These are phyloP conservation scores for Mortierella claussenii DNA, from an alignment of 192 early-diverging fungal species.

Conservation along the genomic window DNA sequence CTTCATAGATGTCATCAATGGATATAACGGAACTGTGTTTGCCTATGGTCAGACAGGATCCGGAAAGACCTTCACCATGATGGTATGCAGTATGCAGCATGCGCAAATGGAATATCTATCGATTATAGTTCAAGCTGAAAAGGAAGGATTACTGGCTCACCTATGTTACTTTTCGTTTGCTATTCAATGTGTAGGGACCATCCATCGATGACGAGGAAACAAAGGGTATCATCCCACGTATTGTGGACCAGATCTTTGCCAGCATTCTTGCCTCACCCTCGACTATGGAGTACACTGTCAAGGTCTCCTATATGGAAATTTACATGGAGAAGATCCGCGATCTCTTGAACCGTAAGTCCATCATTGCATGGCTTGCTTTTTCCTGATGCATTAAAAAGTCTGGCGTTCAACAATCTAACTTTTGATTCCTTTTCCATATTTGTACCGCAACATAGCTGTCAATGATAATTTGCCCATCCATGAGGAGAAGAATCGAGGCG, in stretches of 20 bases:
- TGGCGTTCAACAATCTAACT: neutral
- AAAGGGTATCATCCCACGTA: slow-evolving; percentile 97
- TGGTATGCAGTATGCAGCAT: slow-evolving; percentile 58
- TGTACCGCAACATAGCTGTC: slow-evolving; percentile 65
- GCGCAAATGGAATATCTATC: neutral
- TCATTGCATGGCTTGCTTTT: neutral
- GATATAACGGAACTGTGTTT: slow-evolving; percentile 99
- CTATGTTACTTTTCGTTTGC: too few species aligned
- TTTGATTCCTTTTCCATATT: neutral
- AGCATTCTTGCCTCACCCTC: slow-evolving; percentile 92
- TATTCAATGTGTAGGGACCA: slow-evolving; percentile 80
- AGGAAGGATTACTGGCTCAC: too few species aligned
- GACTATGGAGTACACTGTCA: slow-evolving; percentile 97
- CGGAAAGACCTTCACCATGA: slow-evolving; percentile 98
- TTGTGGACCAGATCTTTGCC: slow-evolving; percentile 94
- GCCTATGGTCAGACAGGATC: slow-evolving; percentile 99
- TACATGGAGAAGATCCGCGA: slow-evolving; percentile 99
- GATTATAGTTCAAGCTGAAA: neutral
- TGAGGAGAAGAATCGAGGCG: slow-evolving; percentile 96
- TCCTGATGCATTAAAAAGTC: too few species aligned
- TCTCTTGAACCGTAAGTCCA: slow-evolving; percentile 83
- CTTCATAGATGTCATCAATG: slow-evolving; percentile 87
- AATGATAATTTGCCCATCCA: slow-evolving; percentile 96
- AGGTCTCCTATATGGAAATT: slow-evolving; percentile 99
- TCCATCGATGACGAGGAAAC: slow-evolving; percentile 92